phyloP scores from a whole-genome alignment of 1,284 basidiomycete species.

The Wolfiporia cocos region DNA sequence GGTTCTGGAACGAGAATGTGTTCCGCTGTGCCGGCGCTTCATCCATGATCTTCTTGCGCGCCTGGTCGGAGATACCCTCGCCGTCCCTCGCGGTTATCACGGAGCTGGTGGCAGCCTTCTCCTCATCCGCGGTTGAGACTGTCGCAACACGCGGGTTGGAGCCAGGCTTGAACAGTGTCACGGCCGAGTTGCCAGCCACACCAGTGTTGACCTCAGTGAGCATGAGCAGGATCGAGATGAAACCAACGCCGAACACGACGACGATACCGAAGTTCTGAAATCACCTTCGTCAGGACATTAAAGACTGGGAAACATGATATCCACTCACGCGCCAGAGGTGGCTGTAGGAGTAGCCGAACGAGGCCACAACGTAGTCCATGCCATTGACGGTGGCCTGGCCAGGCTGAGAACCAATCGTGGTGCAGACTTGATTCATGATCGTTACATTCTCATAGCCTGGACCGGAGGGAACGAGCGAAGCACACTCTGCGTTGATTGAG shows the following conservation, averaged over 20 bases:
- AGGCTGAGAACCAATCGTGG: constrained; percentile 45
- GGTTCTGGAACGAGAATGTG: constrained; percentile 60
- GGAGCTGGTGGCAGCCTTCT: constrained; percentile 15
- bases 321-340: constrained; percentile 66
- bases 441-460: constrained; percentile 48
- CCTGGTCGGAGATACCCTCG: not conserved
- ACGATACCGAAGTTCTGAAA: constrained; percentile 50
- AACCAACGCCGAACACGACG: constrained; percentile 43
- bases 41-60: constrained; percentile 14
- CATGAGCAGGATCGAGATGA: constrained; percentile 40
- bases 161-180: constrained; percentile 39
- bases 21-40: constrained; percentile 28
- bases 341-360: constrained; percentile 55
- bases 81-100: not conserved
- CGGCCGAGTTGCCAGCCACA: constrained; percentile 24
- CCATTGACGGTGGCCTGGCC: constrained; percentile 45
- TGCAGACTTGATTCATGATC: constrained; percentile 54
- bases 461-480: constrained; percentile 38
- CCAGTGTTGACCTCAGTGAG: constrained; percentile 44
- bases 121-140: constrained; percentile 19
- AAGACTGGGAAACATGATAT: not conserved
- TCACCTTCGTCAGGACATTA: constrained; percentile 4
- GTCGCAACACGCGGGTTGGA: constrained; percentile 15
- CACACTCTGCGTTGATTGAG: constrained; percentile 34
- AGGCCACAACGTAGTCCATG: constrained; percentile 45